Base-by-base conservation (phyloP, 768 basidiomycete species). In the Russula ochroleuca region DNA sequence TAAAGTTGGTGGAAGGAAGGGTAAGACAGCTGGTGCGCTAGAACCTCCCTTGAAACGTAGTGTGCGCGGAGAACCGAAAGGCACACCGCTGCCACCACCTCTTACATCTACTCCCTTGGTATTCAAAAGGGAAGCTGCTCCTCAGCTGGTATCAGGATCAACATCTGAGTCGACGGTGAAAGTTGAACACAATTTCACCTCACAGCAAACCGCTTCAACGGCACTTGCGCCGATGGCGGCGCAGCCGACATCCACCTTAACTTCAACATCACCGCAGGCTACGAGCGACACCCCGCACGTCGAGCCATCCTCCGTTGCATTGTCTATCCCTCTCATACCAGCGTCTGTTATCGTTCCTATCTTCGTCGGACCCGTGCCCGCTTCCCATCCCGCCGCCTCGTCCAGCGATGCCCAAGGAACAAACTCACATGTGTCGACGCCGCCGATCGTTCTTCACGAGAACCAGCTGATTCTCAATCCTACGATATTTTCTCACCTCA, bases 401-500 rank as follows among this genome's bases (percentile, higher is more conserved):
- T 41, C 81, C 74, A 40, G 75, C 72, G 65, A 81, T 72, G 67
- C 79, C 70, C 63, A 74, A 5, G 62, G 70, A 17, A 62, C 74
- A n/a, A 53, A 72, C 25, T 52, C 64, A 61, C 73, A 25, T 47
- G 68, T 72, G 35, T 73, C 75, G 1, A 72, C 75, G 3, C 80
- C 79, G 33, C 85, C 85, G 37, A 92, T 97, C 78, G 84, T 92
- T 25, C 76, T 95, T 14, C 92, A 95, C 66, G 87, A 93, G 67
- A 87, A 91, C 58, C 87, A 83, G 35, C 81, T 97, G 23, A 84
- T 93, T 61, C 83, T 97, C 41, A 90, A 92, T 69, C 94, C 94
- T 2, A 80, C 81, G 23, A 87, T 96, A 38, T 97, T 97, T 71
- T 82, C 87, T 10, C 85, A 86, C 59, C 80, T 96, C 14, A 84